Evolutionary conservation across 805 yeast genomes (phyloP).

Genomic region (Lipomyces japonicus): DNA sequence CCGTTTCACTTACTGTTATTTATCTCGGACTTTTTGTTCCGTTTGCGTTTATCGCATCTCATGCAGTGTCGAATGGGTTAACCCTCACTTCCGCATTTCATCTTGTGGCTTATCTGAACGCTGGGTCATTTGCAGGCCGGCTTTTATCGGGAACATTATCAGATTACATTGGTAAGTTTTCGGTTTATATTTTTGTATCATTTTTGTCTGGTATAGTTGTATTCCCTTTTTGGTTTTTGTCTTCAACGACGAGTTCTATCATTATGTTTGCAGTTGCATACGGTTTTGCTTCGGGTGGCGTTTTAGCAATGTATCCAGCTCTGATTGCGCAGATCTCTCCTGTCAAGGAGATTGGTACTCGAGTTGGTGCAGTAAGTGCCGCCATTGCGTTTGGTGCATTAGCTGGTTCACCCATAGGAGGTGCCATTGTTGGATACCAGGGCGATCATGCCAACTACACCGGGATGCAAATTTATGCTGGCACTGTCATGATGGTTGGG

Average conservation of each 20-base stretch:
- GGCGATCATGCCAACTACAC: slow-evolving; percentile 14
- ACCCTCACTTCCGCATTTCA: slow-evolving; percentile 29
- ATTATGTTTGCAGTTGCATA: slow-evolving; percentile 34
- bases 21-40: slow-evolving; percentile 37
- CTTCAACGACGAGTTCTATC: slow-evolving; percentile 8
- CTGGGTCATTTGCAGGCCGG: slow-evolving; percentile 48
- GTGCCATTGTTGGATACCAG: slow-evolving; percentile 27
- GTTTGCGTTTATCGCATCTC: slow-evolving; percentile 37
- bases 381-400: slow-evolving; percentile 51
- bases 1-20: slow-evolving; percentile 32
- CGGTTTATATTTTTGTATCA: slow-evolving; percentile 38
- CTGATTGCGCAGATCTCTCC: slow-evolving; percentile 35
- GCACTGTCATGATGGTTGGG: slow-evolving; percentile 25
- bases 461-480: slow-evolving; percentile 30
- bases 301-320: slow-evolving; percentile 38
- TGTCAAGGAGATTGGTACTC: slow-evolving; percentile 34
- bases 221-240: slow-evolving; percentile 29
- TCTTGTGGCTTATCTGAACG: slow-evolving; percentile 38
- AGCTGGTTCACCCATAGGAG: slow-evolving; percentile 37
- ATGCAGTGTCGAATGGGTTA: slow-evolving; percentile 32
- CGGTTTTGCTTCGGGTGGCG: slow-evolving; percentile 39
- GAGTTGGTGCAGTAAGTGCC: slow-evolving; percentile 61
- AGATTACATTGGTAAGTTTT: slow-evolving; percentile 48
- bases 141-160: slow-evolving; percentile 48
- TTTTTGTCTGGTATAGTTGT: slow-evolving; percentile 35